phyloP scores from a whole-genome alignment of 2,329 filamentous ascomycete genomes.

The Tolypocladium capitatum region DNA sequence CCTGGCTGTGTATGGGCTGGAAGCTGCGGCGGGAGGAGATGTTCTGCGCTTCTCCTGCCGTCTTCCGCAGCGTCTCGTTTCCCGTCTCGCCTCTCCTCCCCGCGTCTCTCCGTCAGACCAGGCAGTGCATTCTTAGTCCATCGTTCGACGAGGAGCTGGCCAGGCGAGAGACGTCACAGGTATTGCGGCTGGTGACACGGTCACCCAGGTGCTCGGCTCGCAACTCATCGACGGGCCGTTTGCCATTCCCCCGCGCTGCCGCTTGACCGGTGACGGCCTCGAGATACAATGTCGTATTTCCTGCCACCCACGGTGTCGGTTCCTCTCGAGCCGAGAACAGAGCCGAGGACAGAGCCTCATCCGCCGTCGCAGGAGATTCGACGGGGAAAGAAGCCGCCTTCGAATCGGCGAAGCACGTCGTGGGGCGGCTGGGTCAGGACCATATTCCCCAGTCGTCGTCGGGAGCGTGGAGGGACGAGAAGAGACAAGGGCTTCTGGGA shows the following conservation, averaged over 20 bases:
- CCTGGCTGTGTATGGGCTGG: not conserved
- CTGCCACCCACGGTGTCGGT: slow-evolving; percentile 7
- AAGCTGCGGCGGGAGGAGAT: not conserved
- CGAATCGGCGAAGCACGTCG: slow-evolving; percentile 11
- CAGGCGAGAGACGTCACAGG: not conserved
- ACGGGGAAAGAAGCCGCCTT: not conserved
- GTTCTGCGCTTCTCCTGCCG: not conserved
- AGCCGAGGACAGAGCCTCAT: slow-evolving; percentile 2
- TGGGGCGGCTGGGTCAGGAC: slow-evolving; percentile 28
- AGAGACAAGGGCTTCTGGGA: slow-evolving; percentile 20
- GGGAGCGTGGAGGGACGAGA: slow-evolving; percentile 36
- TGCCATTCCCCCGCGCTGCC: not conserved
- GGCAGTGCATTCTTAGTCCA: not conserved
- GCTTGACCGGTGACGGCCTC: not conserved
- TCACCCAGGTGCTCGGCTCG: not conserved
- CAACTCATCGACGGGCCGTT: not conserved
- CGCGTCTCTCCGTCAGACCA: not conserved
- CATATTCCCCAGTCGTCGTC: slow-evolving; percentile 33
- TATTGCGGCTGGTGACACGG: not conserved
- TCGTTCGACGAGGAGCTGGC: not conserved
- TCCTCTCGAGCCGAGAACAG: slow-evolving; percentile 5
- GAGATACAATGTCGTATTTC: slow-evolving; percentile 10
- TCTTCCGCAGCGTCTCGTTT: too few relatives aligned
- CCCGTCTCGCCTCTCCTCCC: not conserved
- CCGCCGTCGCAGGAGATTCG: not conserved